Evolutionary conservation across 352 stramenopile genomes (phyloP), one percentile per base, ranked within the genome.

Genomic region (Globisporangium sylvaticum): DNA sequence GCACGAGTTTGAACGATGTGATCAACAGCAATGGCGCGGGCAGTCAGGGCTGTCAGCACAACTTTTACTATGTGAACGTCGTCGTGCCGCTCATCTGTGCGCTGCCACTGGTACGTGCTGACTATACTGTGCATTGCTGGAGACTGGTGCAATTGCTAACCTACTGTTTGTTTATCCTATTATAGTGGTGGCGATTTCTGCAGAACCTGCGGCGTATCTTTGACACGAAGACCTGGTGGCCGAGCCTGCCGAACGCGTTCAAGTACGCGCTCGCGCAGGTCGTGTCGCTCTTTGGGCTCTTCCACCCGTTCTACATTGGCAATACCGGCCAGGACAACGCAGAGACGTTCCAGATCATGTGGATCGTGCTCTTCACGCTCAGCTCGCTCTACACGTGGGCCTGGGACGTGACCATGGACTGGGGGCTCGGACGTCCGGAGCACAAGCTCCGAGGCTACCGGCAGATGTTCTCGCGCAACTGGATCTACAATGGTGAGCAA

Each of bases 141-240:
- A 42, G 7, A 29, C 3, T 27, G 6, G 22, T 31, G 14, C 12
- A 39, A 46, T 18, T 32, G 34, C 29, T 59, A 25, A 44, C 54
- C 3, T 2, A 8, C 6, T 44, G 12, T n/a, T n/a, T 42, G 29
- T 48, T 1, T 42, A 4, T 54, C 39, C 31, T 37, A 20, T n/a
- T 24, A 14, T 34, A 79, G 58, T 98, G 96, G 90, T 97, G 98
- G 76, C 90, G 96, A 31, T 99, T 99, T 75, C 92, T 98, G 58
- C 96, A 99, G 84, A 99, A 94, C 73, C 74, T 99, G 20, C 88
- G 96, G 32, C 85, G 95, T 62, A 97, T 98, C 65, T 86, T 97
- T 57, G 96, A 99, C 79, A 98, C 95, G 27, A 86, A 96, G 63
- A 92, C 96, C 62, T 96, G 96, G 77, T 98, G 95, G 77, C 96